Conservation (phyloP, 1,284 basidiomycete species). For the Microbotryum lychnidis-dioicae region DNA sequence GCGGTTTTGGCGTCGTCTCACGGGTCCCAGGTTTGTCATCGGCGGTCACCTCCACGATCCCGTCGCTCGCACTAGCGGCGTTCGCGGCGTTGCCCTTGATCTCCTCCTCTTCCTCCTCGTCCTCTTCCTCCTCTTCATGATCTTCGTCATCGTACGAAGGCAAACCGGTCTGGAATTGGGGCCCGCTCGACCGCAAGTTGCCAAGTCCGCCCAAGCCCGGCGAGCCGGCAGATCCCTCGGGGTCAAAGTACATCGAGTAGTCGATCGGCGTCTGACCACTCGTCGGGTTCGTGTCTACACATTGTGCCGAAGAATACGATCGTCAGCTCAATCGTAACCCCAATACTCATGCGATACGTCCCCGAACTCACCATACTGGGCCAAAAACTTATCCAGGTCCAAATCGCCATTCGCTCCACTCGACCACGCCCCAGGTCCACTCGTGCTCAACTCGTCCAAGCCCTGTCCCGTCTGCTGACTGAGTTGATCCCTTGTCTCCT, state of each 20-base stretch:
- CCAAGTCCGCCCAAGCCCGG: no score
- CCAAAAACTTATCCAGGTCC: slow-evolving; percentile 27
- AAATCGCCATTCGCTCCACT: slow-evolving; percentile 9
- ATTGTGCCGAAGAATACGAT: no score
- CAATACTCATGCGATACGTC: no score
- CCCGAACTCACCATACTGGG: slow-evolving; percentile 15
- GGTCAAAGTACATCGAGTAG: no score
- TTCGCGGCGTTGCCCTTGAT: background rate
- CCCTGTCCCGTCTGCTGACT: slow-evolving; percentile 1
- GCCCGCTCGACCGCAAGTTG: no score
- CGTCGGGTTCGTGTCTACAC: no score
- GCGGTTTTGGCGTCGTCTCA: background rate
- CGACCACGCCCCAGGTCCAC: slow-evolving; percentile 6
- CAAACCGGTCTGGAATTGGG: no score
- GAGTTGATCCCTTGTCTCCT: slow-evolving; percentile 21
- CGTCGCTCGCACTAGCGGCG: no score
- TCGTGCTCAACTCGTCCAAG: background rate
- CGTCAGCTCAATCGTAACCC: no score
- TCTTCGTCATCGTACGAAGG: background rate
- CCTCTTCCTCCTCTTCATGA: background rate
- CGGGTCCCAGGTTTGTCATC: background rate
- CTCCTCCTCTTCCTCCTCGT: slow-evolving; percentile 5
- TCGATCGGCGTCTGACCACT: no score
- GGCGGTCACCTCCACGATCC: no score
- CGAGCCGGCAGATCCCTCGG: no score